Percentiles rank a stretch among this genome's conserved stretches.
Conservation (phyloP, 2,329 filamentous ascomycete genomes). For the Colletotrichum sansevieriae region DNA sequence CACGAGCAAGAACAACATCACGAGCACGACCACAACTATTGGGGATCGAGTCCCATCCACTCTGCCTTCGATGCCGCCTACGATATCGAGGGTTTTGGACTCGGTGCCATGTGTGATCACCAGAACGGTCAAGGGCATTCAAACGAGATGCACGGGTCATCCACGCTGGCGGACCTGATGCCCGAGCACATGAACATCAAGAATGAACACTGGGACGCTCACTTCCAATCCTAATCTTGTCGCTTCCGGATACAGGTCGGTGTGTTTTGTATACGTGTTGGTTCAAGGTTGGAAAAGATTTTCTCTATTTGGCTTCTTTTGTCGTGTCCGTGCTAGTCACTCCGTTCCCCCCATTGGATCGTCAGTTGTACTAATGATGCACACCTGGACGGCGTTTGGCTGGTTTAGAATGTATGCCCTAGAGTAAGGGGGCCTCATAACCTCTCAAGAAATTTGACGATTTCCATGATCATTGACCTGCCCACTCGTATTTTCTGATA, state of each 20-base stretch:
- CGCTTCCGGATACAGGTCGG: not conserved
- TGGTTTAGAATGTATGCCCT: slow-evolving; percentile 36
- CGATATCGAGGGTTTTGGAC: slow-evolving; percentile 53
- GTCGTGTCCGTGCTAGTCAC: slow-evolving; percentile 37
- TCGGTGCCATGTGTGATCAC: slow-evolving; percentile 47
- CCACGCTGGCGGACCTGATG: slow-evolving; percentile 45
- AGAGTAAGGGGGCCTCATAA: slow-evolving; percentile 21
- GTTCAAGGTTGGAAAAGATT: slow-evolving; percentile 16
- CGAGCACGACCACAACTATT: slow-evolving; percentile 47
- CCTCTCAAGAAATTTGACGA: slow-evolving; percentile 19
- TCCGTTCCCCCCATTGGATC: slow-evolving; percentile 28
- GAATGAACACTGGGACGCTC: slow-evolving; percentile 51
- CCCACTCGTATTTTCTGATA: not conserved
- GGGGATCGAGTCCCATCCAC: slow-evolving; percentile 52
- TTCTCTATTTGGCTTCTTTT: slow-evolving; percentile 20
- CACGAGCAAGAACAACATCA: slow-evolving; percentile 50
- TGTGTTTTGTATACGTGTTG: slow-evolving; percentile 21
- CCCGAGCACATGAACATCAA: slow-evolving; percentile 50
- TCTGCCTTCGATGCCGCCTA: slow-evolving; percentile 58
- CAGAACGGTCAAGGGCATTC: slow-evolving; percentile 49
- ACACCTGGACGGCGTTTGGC: slow-evolving; percentile 32
- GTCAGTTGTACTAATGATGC: slow-evolving; percentile 40
- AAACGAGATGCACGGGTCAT: slow-evolving; percentile 45
- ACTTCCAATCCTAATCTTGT: slow-evolving; percentile 28
- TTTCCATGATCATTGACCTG: not conserved